Evolutionary conservation across 768 basidiomycete species (phyloP), one percentile per base, ranked within the genome.

Genomic region (Leccinum aurantiacum): DNA sequence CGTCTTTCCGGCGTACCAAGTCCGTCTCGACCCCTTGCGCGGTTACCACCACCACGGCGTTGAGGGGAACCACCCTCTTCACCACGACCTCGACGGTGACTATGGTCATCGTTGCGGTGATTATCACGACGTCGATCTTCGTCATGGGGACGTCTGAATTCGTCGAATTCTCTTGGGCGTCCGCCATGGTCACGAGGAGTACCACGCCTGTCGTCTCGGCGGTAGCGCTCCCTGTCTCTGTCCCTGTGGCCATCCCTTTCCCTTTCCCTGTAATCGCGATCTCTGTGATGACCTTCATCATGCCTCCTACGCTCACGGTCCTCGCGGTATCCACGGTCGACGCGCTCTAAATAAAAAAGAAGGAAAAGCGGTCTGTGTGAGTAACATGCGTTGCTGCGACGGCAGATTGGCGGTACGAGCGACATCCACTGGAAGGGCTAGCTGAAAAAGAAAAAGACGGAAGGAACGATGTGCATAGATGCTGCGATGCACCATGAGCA

Each of bases 1-100:
- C 95, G 78, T 65, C 90, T 79, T 62, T 92, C 91, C 2, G 88
- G 90, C 14, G 90, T 87, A 22, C 86, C 89, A 25, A 76, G 72
- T 10, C 80, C 79, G 38, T 82, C 80, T 41, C 71, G 74, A 22
- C 74, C 72, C 59, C 82, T 78, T 48, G 80, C 82, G 51, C 82
- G 81, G 53, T 82, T 76, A 47, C 83, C 81, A 53, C 73, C 76
- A 47, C 83, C 81, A 53, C 73, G 70, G n/a, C 72, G 72, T 37
- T 68, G 58, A 27, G 72, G 72, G 3, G 72, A 75, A 31, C 78
- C 77, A 38, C 75, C 75, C 0, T 82, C 81, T 33, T 80, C 81
- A 29, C 64, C 81, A 27, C 70, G 71, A 33, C 72, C 57, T 35
- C 75, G 66, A 46, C 70, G 66, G 35, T 63, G 64, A 56, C 52